Conservation (phyloP, 2,329 filamentous ascomycete genomes). For the Fusarium coicis region DNA sequence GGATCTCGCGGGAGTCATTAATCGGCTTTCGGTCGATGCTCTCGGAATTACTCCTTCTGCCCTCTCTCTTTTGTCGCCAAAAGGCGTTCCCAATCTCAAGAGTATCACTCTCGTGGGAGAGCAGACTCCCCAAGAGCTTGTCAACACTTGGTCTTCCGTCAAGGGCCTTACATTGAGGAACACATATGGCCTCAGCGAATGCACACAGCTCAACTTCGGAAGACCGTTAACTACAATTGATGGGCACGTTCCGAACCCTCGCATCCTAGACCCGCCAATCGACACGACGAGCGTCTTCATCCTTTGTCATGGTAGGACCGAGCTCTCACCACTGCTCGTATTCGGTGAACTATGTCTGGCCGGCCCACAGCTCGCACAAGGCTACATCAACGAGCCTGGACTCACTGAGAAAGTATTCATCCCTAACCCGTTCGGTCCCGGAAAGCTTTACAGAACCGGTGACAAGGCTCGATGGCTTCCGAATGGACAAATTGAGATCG, state of each 20-base stretch:
- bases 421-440: conserved; percentile 20
- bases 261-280: neutral
- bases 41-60: conserved; percentile 38
- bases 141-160: conserved; percentile 7
- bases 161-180: conserved; percentile 5
- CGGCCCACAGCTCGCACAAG: conserved; percentile 29
- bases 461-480: conserved; percentile 30
- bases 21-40: conserved; percentile 22
- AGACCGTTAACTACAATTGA: neutral
- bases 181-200: conserved; percentile 37
- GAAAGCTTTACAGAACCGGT: conserved; percentile 34
- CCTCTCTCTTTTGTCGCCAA: conserved; percentile 6
- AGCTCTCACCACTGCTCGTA: conserved; percentile 15
- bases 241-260: neutral
- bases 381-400: conserved; percentile 28
- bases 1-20: conserved; percentile 15
- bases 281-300: conserved; percentile 23
- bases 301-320: neutral
- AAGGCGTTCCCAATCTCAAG: conserved; percentile 8
- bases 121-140: conserved; percentile 13
- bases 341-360: conserved; percentile 36
- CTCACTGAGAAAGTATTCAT: conserved; percentile 19
- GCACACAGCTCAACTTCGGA: conserved; percentile 32
- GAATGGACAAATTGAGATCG: conserved; percentile 30
- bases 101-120: conserved; percentile 32